Evolutionary conservation across 2,329 filamentous ascomycete species (phyloP).

Genomic region (Claviceps citrina): DNA sequence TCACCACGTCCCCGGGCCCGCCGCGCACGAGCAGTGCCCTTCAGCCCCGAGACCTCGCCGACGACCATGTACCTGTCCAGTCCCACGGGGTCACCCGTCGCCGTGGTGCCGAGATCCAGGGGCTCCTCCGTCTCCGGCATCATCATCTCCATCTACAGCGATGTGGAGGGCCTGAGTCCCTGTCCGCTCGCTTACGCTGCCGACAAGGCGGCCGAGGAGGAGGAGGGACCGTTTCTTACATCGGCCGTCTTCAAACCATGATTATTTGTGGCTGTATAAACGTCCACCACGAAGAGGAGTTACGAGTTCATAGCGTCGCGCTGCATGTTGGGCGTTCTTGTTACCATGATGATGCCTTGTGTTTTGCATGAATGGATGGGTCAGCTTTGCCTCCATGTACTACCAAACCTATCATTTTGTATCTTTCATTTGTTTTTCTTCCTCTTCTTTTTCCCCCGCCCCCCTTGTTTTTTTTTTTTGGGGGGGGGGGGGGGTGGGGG

Average conservation of each 20-base stretch:
- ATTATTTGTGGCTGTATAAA: conserved; percentile 3
- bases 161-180: not conserved
- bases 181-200: not conserved
- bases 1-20: not conserved
- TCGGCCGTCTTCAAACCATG: conserved; percentile 34
- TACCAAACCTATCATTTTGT: no score
- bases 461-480: no score
- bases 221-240: conserved; percentile 28
- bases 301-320: not conserved
- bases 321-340: no score
- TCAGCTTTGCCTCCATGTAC: no score
- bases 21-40: conserved; percentile 5
- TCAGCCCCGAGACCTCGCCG: not conserved
- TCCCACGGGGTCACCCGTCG: conserved; percentile 17
- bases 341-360: no score
- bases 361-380: no score
- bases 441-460: no score
- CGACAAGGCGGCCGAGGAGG: conserved; percentile 6
- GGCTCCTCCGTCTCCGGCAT: not conserved
- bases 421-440: no score
- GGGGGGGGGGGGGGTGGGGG: no score
- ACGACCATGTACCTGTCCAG: conserved; percentile 11
- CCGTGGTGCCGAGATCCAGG: no score
- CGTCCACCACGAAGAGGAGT: no score
- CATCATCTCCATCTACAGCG: not conserved